Base-by-base conservation (phyloP, 306 rosid species). In the Quercus parvula region DNA sequence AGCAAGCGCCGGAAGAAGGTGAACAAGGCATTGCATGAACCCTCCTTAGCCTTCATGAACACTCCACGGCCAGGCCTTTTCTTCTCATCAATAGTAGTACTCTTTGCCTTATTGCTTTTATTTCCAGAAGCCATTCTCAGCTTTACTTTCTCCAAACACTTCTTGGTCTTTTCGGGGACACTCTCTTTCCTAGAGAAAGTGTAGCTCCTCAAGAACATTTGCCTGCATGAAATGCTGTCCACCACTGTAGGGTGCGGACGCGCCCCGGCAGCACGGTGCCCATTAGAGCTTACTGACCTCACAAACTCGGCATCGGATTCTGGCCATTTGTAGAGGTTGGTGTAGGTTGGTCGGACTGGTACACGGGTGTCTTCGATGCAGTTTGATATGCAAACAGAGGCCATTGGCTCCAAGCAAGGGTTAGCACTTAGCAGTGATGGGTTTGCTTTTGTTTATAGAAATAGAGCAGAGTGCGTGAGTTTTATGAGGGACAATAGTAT, bases 181-280 rank as follows among this genome's bases (percentile, higher is more conserved):
- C 87, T 59, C 22, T 77, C 71, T 69, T 88, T 81, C 84, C 78
- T 86, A 12, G 90, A 90, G 69, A 90, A 90, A 24, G 76, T 83
- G 80, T 90, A 90, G 87, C 94, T 90, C 70, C 90, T 75, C 83
- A 88, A 59, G 38, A 84, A 90, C 70, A 79, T 54, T 76, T 88
- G 94, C 64, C 94, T 85, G 72, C 92, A 81, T 0, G 78, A 81
- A 24, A 85, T 57, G 80, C 84, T 81, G 75, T 85, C 83, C 68
- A 86, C 73, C 49, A 68, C 86, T 15, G 54, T 38, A 5, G 81
- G 28, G 41, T 38, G 73, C 8, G 24, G 58, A 25, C 33, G 49
- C 35, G 73, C 10, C 13, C 55, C 73, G 15, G 54, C 14, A 49
- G 54, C 54, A 49, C 24, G 22, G 3, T 13, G 15, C 17, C 9